Evolutionary conservation across 441 rosid species (phyloP).

Genomic region (Euphorbia corollata): DNA sequence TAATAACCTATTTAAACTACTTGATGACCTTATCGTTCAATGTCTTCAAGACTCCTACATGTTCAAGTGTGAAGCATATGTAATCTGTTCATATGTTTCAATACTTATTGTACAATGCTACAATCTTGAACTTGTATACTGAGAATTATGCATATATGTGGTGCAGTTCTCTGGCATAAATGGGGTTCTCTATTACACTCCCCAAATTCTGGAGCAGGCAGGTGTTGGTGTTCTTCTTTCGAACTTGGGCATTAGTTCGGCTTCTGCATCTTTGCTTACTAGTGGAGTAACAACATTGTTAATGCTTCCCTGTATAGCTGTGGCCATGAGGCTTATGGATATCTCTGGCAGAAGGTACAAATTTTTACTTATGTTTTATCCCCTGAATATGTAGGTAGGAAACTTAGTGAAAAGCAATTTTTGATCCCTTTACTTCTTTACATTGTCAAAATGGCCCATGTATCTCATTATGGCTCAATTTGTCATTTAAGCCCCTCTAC

Average conservation of each 20-base stretch:
- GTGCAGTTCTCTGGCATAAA: constrained; percentile 91
- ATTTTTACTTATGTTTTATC: no score
- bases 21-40: neutral
- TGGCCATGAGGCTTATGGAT: constrained; percentile 97
- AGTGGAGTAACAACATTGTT: constrained; percentile 68
- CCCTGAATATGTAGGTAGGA: neutral
- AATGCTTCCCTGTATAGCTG: constrained; percentile 87
- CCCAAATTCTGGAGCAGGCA: constrained; percentile 90
- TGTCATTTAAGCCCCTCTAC: no score
- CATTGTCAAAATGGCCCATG: no score
- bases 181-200: constrained; percentile 93
- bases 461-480: no score
- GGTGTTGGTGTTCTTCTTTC: constrained; percentile 82
- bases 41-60: neutral
- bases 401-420: no score
- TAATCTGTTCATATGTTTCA: neutral
- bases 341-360: constrained; percentile 89
- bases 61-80: neutral
- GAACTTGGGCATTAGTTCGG: constrained; percentile 55
- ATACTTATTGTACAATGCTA: no score
- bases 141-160: no score
- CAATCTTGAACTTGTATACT: no score
- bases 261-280: constrained; percentile 62
- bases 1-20: neutral
- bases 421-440: no score